phyloP scores from a whole-genome alignment of 768 basidiomycete species.

The Amanita rubescens region DNA sequence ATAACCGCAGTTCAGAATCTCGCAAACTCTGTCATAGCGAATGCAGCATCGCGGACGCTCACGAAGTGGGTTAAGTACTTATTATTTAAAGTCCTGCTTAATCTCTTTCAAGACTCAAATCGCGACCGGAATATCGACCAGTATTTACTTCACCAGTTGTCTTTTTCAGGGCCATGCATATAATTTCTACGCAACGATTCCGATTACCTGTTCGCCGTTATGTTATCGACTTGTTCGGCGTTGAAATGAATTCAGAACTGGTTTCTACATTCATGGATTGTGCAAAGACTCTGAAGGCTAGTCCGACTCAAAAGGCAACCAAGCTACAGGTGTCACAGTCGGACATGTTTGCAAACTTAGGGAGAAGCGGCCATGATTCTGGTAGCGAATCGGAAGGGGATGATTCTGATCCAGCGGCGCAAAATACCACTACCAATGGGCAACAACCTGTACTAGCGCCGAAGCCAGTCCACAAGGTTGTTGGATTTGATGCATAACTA shows the following conservation, averaged over 20 bases:
- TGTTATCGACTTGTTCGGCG: constrained; percentile 86
- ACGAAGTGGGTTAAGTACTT: constrained; percentile 48
- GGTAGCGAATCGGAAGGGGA: background rate
- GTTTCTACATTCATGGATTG: constrained; percentile 48
- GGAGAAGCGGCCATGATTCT: background rate
- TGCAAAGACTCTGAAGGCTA: constrained; percentile 42
- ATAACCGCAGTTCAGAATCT: constrained; percentile 89
- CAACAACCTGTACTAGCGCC: background rate
- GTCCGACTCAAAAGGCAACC: constrained; percentile 28
- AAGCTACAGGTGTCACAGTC: constrained; percentile 2
- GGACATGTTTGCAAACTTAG: constrained; percentile 2
- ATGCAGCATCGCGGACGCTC: constrained; percentile 85
- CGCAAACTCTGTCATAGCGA: constrained; percentile 92
- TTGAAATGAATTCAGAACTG: constrained; percentile 63
- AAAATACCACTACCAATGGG: background rate
- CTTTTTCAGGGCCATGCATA: constrained; percentile 79
- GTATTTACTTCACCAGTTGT: constrained; percentile 75
- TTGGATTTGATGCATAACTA: constrained; percentile 1
- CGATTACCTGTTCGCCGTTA: constrained; percentile 89
- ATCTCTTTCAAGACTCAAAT: constrained; percentile 55
- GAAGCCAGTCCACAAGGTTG: constrained; percentile 2
- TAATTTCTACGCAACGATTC: constrained; percentile 85
- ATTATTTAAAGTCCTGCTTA: constrained; percentile 1
- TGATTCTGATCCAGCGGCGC: background rate
- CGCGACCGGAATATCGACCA: constrained; percentile 62